Conservation (phyloP, 1,139 yeast genomes). For the Trichomonascaceae sp. region DNA sequence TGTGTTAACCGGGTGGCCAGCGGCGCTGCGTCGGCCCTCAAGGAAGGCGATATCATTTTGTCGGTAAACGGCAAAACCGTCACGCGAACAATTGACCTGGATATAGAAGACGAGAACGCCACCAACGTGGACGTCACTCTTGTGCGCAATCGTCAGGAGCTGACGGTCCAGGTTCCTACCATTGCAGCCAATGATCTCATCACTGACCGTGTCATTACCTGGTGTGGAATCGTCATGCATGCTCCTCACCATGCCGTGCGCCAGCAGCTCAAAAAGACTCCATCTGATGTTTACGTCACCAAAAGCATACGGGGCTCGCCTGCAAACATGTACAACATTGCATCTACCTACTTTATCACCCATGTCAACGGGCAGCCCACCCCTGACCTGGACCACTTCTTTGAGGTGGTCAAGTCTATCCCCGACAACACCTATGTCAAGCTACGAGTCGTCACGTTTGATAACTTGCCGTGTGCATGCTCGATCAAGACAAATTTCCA, state of each 20-base stretch:
- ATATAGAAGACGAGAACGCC: constrained; percentile 33
- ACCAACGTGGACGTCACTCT: constrained; percentile 42
- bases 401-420: constrained; percentile 47
- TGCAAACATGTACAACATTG: constrained; percentile 70
- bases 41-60: constrained; percentile 58
- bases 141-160: constrained; percentile 44
- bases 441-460: constrained; percentile 69
- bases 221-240: constrained; percentile 71
- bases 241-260: constrained; percentile 58
- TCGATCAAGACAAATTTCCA: constrained; percentile 82
- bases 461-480: constrained; percentile 73
- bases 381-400: constrained; percentile 51
- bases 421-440: constrained; percentile 76
- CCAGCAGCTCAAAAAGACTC: constrained; percentile 63
- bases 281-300: constrained; percentile 74
- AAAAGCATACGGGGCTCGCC: constrained; percentile 71
- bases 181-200: constrained; percentile 41
- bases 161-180: constrained; percentile 52
- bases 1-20: constrained; percentile 59
- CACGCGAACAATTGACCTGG: constrained; percentile 54
- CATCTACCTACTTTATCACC: constrained; percentile 72
- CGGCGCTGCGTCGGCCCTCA: constrained; percentile 31
- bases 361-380: constrained; percentile 75
- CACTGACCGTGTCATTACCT: constrained; percentile 55
- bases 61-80: constrained; percentile 55